Percentiles rank a stretch among this genome's conserved stretches.
Conservation (phyloP, 176 grass and related monocot species). For the Chrysopogon serrulatus region DNA sequence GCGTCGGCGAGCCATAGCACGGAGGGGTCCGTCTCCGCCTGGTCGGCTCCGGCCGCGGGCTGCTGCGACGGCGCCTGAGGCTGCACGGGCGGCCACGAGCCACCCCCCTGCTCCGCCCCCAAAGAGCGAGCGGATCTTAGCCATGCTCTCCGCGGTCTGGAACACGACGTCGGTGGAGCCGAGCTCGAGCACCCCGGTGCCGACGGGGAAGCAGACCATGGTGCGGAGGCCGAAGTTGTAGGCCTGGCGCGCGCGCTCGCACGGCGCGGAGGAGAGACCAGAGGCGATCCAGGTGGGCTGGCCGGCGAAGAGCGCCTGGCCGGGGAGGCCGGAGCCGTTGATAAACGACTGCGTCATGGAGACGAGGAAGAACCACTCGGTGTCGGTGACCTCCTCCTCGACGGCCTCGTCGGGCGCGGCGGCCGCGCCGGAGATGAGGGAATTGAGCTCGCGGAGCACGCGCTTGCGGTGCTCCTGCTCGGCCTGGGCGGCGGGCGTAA, state of each 20-base stretch:
- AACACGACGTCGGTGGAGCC: constrained; percentile 77
- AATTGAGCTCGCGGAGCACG: constrained; percentile 82
- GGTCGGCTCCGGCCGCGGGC: constrained; percentile 5
- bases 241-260: constrained; percentile 78
- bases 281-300: constrained; percentile 60
- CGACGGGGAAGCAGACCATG: constrained; percentile 86
- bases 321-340: constrained; percentile 48
- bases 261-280: constrained; percentile 29
- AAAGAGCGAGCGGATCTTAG: constrained; percentile 62
- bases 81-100: constrained; percentile 10
- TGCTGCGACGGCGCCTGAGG: not conserved
- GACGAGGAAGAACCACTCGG: constrained; percentile 99
- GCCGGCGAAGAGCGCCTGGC: constrained; percentile 51
- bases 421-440: constrained; percentile 58
- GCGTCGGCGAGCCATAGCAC: constrained; percentile 79
- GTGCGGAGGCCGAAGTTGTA: constrained; percentile 76
- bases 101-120: constrained; percentile 17
- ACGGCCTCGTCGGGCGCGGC: constrained; percentile 56
- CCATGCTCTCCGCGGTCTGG: constrained; percentile 58
- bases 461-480: constrained; percentile 92
- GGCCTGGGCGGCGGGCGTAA: constrained; percentile 25
- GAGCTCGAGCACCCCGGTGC: constrained; percentile 85
- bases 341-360: constrained; percentile 92
- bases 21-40: constrained; percentile 77
- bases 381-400: constrained; percentile 92